These are phyloP conservation scores for Jaltomata sinuosa DNA, from an alignment of 257 asterid species.

Conservation along the genomic window DNA sequence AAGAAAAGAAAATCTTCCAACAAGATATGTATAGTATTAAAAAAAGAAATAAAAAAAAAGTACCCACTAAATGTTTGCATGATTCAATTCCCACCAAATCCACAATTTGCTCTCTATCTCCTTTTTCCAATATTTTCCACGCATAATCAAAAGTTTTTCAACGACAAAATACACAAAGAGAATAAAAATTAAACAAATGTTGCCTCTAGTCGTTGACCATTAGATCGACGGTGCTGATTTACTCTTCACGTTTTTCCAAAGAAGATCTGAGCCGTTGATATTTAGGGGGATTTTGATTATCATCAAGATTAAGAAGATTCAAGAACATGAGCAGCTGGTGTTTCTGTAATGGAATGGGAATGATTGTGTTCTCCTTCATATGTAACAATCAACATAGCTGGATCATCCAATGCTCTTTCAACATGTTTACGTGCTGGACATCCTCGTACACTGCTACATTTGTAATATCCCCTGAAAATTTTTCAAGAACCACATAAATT, in stretches of 20 bases:
- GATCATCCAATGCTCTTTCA: conserved; percentile 58
- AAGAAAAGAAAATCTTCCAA: conserved; percentile 5
- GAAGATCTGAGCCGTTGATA: conserved; percentile 17
- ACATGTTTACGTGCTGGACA: conserved; percentile 72
- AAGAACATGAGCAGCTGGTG: conserved; percentile 37
- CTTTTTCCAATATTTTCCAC: conserved; percentile 8
- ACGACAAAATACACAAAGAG: conserved; percentile 12
- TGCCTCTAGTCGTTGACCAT: conserved; percentile 35
- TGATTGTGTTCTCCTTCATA: conserved; percentile 69
- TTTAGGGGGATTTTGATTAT: not conserved
- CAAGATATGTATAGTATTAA: conserved; percentile 15
- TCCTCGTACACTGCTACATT: conserved; percentile 60
- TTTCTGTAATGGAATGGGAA: conserved; percentile 26
- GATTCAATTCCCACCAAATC: conserved; percentile 58
- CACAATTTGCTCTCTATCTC: conserved; percentile 17
- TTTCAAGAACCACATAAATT: not conserved
- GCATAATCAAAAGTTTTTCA: conserved; percentile 26
- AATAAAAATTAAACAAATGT: conserved; percentile 15
- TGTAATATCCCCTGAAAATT: conserved; percentile 60
- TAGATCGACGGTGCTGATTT: conserved; percentile 13
- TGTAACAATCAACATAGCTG: conserved; percentile 53
- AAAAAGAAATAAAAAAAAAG: not conserved
- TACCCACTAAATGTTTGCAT: conserved; percentile 23
- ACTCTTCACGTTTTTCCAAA: not conserved
- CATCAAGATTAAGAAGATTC: conserved; percentile 40